A percentile compares a stretch with the other conserved stretches of the same genome.
These are phyloP conservation scores for Dendrobium nobile DNA, from an alignment of 106 monocot genomes.

Conservation along the genomic window DNA sequence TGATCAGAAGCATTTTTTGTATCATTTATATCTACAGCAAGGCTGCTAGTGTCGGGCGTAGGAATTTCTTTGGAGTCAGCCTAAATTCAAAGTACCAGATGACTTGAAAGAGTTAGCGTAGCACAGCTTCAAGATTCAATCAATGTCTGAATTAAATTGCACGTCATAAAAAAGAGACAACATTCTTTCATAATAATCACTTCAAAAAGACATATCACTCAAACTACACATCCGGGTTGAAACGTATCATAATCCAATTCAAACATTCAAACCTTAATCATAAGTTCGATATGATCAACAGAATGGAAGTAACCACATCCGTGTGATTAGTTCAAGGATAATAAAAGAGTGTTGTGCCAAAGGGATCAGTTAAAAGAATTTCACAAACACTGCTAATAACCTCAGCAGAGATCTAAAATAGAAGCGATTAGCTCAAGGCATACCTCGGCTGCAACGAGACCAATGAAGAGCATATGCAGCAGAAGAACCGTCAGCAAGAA, in stretches of 20 bases:
- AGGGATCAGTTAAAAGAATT: background rate
- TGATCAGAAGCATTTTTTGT: slow-evolving; percentile 10
- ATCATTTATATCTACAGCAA: background rate
- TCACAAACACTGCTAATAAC: background rate
- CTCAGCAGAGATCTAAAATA: background rate
- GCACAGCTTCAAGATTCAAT: background rate
- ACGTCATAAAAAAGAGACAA: background rate
- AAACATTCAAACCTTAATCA: background rate
- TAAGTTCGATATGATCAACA: background rate
- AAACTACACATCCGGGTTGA: background rate
- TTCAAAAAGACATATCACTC: background rate
- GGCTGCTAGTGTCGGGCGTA: background rate
- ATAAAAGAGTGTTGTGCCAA: background rate
- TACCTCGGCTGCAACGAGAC: background rate
- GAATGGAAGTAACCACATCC: background rate
- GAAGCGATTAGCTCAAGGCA: background rate
- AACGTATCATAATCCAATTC: background rate
- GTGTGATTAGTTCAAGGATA: background rate
- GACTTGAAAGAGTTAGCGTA: background rate
- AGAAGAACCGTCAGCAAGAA: background rate
- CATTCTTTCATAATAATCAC: background rate
- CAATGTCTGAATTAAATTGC: background rate
- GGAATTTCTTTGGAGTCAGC: slow-evolving; percentile 1
- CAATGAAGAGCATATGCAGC: background rate
- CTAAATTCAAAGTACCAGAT: background rate